phyloP scores from a whole-genome alignment of 192 early-diverging fungal genomes.

The Geranomyces variabilis region DNA sequence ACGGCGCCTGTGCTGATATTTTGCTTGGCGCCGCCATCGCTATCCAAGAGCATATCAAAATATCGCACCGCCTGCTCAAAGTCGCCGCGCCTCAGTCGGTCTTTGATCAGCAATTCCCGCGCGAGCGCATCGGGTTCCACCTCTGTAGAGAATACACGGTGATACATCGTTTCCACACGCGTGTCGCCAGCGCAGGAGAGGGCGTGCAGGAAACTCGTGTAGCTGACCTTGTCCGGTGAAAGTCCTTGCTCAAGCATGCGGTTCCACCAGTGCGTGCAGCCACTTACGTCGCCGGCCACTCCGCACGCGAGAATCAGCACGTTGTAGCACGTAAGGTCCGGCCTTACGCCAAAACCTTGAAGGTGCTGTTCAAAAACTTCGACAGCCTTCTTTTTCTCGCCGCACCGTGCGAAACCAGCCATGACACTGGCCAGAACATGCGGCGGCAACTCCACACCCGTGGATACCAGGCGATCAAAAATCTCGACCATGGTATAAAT shows the following conservation, averaged over 20 bases:
- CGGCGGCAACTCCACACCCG: constrained; percentile 1
- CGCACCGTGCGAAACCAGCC: constrained; percentile 9
- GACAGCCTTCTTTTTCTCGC: background rate
- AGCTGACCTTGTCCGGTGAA: constrained; percentile 17
- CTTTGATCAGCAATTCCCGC: constrained; percentile 8
- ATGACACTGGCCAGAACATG: constrained; percentile 22
- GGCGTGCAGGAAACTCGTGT: constrained; percentile 24
- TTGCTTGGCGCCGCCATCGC: background rate
- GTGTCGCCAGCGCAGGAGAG: constrained; percentile 15
- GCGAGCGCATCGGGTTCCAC: constrained; percentile 21
- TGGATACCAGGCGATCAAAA: background rate
- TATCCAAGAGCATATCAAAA: background rate
- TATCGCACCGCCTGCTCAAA: constrained; percentile 4
- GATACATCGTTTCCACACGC: constrained; percentile 12
- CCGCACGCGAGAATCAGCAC: constrained; percentile 23
- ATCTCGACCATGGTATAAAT: constrained; percentile 13
- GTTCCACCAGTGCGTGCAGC: constrained; percentile 17
- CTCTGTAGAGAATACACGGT: constrained; percentile 29
- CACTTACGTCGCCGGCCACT: background rate
- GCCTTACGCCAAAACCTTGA: background rate
- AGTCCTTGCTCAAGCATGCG: constrained; percentile 5
- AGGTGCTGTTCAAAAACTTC: constrained; percentile 14
- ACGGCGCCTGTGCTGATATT: background rate
- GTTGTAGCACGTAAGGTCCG: constrained; percentile 21
- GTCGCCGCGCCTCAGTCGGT: constrained; percentile 12